phyloP scores from a whole-genome alignment of 1,139 yeast species.

The Kurtzmaniella natalensis region DNA sequence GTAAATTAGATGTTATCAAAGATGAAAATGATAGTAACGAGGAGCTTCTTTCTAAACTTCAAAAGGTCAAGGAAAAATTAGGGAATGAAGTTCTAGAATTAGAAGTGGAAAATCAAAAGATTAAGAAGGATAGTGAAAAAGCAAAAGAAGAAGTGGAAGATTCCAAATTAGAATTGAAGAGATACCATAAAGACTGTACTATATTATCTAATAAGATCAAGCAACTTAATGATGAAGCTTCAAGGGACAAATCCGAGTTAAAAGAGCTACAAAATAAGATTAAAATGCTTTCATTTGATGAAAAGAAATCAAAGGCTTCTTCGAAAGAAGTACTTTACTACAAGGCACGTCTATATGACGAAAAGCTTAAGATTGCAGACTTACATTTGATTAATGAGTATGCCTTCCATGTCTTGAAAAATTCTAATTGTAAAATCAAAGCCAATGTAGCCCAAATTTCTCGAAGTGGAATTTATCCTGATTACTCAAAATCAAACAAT shows the following conservation, averaged over 20 bases:
- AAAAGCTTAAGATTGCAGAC: constrained; percentile 40
- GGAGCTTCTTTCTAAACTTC: constrained; percentile 6
- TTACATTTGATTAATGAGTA: constrained; percentile 49
- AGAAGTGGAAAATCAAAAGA: constrained; percentile 14
- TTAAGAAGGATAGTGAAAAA: constrained; percentile 17
- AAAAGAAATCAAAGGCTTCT: neutral
- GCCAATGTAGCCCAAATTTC: constrained; percentile 42
- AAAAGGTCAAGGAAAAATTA: constrained; percentile 11
- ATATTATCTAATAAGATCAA: constrained; percentile 27
- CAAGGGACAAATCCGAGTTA: constrained; percentile 11
- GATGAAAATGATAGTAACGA: neutral
- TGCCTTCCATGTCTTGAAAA: constrained; percentile 42
- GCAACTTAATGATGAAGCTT: constrained; percentile 14
- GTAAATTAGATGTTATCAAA: constrained; percentile 9
- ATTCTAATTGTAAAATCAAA: constrained; percentile 35
- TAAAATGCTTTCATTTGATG: constrained; percentile 4
- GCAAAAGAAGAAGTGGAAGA: constrained; percentile 19
- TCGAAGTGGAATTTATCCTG: constrained; percentile 50
- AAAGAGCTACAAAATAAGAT: constrained; percentile 12
- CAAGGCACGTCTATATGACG: constrained; percentile 35
- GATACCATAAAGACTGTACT: constrained; percentile 25
- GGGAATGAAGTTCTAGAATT: constrained; percentile 6
- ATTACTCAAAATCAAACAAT: constrained; percentile 29
- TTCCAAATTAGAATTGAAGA: constrained; percentile 21
- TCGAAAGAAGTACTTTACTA: constrained; percentile 30